A percentile compares a stretch with the other conserved stretches of the same genome.
Evolutionary conservation across 129 eudicot genomes (phyloP).

Genomic region (Escallonia rubra): DNA sequence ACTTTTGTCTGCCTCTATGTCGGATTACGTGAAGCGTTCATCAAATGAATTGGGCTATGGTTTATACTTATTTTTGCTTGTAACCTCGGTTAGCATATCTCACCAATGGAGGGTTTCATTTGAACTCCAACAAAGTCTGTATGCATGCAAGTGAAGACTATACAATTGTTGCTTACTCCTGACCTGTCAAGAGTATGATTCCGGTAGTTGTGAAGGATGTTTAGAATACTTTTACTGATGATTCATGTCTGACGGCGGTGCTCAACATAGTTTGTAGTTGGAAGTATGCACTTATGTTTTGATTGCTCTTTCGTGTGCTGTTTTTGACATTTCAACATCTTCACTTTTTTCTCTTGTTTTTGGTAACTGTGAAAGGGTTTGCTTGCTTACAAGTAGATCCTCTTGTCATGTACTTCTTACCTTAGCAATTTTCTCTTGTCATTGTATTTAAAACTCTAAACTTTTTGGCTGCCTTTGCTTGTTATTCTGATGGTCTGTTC

Average conservation of each 20-base stretch:
- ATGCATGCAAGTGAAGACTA: background rate
- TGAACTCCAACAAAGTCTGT: background rate
- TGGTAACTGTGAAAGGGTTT: too few species aligned
- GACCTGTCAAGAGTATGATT: too few species aligned
- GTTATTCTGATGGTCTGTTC: background rate
- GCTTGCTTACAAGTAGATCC: background rate
- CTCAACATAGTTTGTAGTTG: too few species aligned
- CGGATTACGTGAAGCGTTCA: background rate
- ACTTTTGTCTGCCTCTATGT: too few species aligned
- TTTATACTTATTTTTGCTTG: background rate
- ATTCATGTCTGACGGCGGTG: too few species aligned
- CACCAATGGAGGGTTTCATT: background rate
- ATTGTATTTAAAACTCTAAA: background rate
- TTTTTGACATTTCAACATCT: too few species aligned
- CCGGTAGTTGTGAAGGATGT: too few species aligned
- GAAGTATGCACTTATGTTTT: too few species aligned
- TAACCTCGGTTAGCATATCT: background rate
- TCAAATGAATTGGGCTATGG: background rate
- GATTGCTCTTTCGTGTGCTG: too few species aligned
- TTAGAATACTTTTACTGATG: too few species aligned
- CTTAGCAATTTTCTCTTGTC: background rate
- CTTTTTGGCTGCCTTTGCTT: background rate
- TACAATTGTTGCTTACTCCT: too few species aligned
- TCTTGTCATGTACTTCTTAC: background rate
- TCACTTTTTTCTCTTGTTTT: too few species aligned